These are phyloP conservation scores for Saksenaea oblongispora DNA, from an alignment of 371 early-diverging fungal species.

Conservation along the genomic window DNA sequence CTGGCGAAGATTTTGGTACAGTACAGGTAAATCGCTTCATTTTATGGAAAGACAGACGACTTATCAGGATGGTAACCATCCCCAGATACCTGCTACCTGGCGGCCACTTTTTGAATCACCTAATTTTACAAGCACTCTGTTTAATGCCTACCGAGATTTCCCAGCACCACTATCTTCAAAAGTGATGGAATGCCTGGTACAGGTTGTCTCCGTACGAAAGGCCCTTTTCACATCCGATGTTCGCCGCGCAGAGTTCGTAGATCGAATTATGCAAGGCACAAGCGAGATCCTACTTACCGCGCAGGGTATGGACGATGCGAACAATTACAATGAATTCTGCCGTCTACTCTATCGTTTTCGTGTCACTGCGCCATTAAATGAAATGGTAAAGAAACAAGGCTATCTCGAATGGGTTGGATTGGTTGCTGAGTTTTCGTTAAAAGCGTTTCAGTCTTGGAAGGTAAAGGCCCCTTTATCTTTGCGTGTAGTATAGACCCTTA, in stretches of 20 bases:
- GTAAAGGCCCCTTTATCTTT: constrained; percentile 26
- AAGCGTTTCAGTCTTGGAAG: constrained; percentile 69
- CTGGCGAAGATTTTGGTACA: constrained; percentile 76
- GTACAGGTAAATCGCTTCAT: constrained; percentile 60
- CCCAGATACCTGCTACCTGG: constrained; percentile 76
- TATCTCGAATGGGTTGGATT: constrained; percentile 69
- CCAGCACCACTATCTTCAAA: constrained; percentile 41
- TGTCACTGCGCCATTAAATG: constrained; percentile 69
- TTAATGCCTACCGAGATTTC: constrained; percentile 63
- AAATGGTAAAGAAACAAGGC: constrained; percentile 63
- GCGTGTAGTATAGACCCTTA: not conserved
- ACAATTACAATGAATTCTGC: constrained; percentile 82
- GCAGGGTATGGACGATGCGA: constrained; percentile 59
- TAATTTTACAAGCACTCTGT: constrained; percentile 62
- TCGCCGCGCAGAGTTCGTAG: constrained; percentile 62
- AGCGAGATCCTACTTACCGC: constrained; percentile 56
- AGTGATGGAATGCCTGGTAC: constrained; percentile 79
- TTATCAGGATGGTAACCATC: too few species aligned
- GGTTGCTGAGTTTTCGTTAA: constrained; percentile 69
- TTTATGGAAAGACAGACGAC: not conserved
- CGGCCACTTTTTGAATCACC: constrained; percentile 60
- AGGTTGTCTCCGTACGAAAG: constrained; percentile 76
- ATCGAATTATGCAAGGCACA: constrained; percentile 66
- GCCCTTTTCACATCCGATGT: constrained; percentile 74
- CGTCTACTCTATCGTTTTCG: constrained; percentile 79